Evolutionary conservation across 352 stramenopile species (phyloP).

Genomic region (Pythium sp.): DNA sequence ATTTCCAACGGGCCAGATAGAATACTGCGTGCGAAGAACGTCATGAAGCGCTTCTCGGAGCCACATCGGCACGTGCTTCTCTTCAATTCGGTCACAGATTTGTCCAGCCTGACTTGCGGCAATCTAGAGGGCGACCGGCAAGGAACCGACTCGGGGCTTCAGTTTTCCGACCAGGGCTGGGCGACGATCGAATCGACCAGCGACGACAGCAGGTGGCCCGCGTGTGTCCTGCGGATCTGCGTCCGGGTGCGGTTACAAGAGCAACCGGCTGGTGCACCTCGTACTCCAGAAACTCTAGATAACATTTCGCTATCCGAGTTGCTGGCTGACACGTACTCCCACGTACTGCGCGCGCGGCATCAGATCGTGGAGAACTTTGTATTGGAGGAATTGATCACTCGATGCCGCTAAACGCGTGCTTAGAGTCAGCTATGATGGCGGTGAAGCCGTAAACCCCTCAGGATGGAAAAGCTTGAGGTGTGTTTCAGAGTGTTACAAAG

Average conservation of each 20-base stretch:
- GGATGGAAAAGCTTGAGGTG: too few relatives aligned
- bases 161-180: neutral
- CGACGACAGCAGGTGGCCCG: neutral
- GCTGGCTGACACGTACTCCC: neutral
- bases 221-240: neutral
- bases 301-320: neutral
- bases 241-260: neutral
- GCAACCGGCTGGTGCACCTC: neutral
- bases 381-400: slow-evolving; percentile 2
- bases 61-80: neutral
- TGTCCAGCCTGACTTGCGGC: neutral
- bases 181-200: neutral
- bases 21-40: neutral
- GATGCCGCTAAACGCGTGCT: neutral
- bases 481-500: too few relatives aligned
- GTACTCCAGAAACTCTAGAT: neutral
- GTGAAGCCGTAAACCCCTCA: too few relatives aligned
- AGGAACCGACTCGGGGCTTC: neutral
- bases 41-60: neutral
- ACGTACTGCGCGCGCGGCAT: neutral
- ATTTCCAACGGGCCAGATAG: neutral
- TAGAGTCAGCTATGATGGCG: neutral
- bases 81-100: neutral
- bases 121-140: neutral
- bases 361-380: slow-evolving; percentile 21